phyloP scores from a whole-genome alignment of 805 yeast genomes.

The Teunomyces gatunensis region DNA sequence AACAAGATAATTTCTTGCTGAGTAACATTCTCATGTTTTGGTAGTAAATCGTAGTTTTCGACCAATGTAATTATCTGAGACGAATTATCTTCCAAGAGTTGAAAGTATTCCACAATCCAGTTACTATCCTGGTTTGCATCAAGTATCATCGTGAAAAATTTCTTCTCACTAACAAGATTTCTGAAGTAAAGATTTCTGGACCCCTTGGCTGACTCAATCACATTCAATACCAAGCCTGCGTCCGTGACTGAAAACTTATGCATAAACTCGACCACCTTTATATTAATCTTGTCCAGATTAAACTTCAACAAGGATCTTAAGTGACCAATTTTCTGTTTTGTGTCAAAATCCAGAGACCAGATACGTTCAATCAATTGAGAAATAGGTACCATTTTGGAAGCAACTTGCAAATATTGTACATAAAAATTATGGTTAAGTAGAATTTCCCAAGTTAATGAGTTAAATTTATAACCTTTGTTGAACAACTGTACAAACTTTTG shows the following conservation, averaged over 20 bases:
- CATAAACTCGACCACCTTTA: slow-evolving; percentile 20
- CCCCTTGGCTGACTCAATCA: slow-evolving; percentile 7
- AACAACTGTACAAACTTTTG: slow-evolving; percentile 25
- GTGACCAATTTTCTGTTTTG: slow-evolving; percentile 7
- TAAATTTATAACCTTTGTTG: slow-evolving; percentile 31
- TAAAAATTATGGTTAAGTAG: slow-evolving; percentile 29
- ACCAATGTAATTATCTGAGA: slow-evolving; percentile 7
- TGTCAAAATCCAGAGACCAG: slow-evolving; percentile 15
- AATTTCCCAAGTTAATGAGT: slow-evolving; percentile 28
- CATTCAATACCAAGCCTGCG: slow-evolving; percentile 6
- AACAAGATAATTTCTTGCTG: not conserved
- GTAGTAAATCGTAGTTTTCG: slow-evolving; percentile 6
- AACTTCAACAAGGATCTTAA: slow-evolving; percentile 17
- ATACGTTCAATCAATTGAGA: slow-evolving; percentile 23
- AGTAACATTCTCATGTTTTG: not conserved
- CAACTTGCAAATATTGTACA: slow-evolving; percentile 16
- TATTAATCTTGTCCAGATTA: slow-evolving; percentile 24
- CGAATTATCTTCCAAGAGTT: slow-evolving; percentile 8
- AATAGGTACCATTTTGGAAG: slow-evolving; percentile 11
- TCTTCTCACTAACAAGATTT: slow-evolving; percentile 9
- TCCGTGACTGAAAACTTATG: slow-evolving; percentile 1
- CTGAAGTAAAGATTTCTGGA: slow-evolving; percentile 22
- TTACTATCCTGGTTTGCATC: slow-evolving; percentile 7
- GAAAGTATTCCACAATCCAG: slow-evolving; percentile 21
- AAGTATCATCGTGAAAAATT: slow-evolving; percentile 8